These are phyloP conservation scores for Dactylonectria macrodidyma DNA, from an alignment of 2,329 filamentous ascomycete genomes.

Conservation along the genomic window DNA sequence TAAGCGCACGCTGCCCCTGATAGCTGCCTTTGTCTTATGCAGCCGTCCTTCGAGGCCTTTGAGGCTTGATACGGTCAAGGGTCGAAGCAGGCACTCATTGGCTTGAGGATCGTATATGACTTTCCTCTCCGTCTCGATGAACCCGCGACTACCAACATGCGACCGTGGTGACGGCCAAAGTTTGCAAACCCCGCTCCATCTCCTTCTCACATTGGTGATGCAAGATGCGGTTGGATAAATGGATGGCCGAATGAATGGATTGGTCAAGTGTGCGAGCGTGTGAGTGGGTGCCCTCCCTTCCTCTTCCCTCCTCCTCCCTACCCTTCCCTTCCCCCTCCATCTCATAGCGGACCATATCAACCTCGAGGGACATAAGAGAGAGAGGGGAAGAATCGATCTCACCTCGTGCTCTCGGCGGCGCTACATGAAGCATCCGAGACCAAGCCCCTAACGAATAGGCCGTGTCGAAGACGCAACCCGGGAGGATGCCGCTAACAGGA, in stretches of 20 bases:
- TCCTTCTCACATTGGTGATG: conserved; percentile 24
- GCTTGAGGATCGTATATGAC: not conserved
- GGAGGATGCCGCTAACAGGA: conserved; percentile 37
- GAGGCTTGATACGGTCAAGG: not conserved
- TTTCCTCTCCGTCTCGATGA: conserved; percentile 1
- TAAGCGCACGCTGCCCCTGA: conserved; percentile 5
- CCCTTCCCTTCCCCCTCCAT: not conserved
- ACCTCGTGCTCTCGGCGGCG: conserved; percentile 26
- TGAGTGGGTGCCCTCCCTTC: conserved; percentile 3
- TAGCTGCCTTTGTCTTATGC: not conserved
- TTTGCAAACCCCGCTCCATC: conserved; percentile 25
- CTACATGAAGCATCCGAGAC: conserved; percentile 34
- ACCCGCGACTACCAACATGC: conserved; percentile 5
- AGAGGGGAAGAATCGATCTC: conserved; percentile 3
- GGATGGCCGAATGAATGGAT: conserved; percentile 14
- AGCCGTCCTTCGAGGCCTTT: not conserved
- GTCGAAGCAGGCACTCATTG: not conserved
- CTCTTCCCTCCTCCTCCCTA: conserved; percentile 1
- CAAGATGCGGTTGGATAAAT: conserved; percentile 9
- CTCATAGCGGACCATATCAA: conserved; percentile 4
- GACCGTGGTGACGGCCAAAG: conserved; percentile 9
- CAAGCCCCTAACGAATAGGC: conserved; percentile 39
- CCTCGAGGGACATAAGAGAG: not conserved
- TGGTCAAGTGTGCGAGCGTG: conserved; percentile 7
- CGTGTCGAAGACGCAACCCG: conserved; percentile 34